A percentile compares a stretch with the other conserved stretches of the same genome.
These are phyloP conservation scores for Xylaria digitata DNA, from an alignment of 2,329 filamentous ascomycete genomes.

Conservation along the genomic window DNA sequence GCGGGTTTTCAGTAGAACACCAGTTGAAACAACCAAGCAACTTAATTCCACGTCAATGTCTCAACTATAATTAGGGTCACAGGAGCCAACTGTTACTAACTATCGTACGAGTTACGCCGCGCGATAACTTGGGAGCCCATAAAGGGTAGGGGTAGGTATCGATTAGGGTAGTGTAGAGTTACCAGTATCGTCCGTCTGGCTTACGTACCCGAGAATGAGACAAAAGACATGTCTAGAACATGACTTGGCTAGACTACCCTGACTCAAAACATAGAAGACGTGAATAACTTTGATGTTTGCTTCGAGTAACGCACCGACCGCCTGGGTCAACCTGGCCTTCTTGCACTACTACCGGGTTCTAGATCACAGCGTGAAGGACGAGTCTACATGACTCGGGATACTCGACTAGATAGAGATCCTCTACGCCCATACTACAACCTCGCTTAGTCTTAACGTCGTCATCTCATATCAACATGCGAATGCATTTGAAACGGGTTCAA, in stretches of 20 bases:
- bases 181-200: neutral
- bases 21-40: constrained; percentile 13
- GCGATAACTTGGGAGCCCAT: neutral
- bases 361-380: no score
- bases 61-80: constrained; percentile 17
- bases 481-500: neutral
- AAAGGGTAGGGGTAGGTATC: neutral
- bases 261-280: neutral
- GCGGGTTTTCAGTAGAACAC: neutral
- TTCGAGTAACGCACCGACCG: no score
- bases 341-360: no score
- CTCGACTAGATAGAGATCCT: no score
- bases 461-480: no score
- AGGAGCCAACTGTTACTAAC: neutral
- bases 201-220: neutral
- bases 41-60: constrained; percentile 12
- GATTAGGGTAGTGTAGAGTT: no score
- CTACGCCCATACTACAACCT: no score
- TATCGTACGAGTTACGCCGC: neutral
- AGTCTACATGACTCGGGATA: no score
- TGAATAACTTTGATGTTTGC: no score
- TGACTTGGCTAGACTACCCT: neutral
- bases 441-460: no score
- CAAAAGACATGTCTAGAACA: constrained; percentile 12
- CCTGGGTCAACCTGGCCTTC: no score